Evolutionary conservation across 148 eudicot species (phyloP).

Genomic region (Nepenthes gracilis): DNA sequence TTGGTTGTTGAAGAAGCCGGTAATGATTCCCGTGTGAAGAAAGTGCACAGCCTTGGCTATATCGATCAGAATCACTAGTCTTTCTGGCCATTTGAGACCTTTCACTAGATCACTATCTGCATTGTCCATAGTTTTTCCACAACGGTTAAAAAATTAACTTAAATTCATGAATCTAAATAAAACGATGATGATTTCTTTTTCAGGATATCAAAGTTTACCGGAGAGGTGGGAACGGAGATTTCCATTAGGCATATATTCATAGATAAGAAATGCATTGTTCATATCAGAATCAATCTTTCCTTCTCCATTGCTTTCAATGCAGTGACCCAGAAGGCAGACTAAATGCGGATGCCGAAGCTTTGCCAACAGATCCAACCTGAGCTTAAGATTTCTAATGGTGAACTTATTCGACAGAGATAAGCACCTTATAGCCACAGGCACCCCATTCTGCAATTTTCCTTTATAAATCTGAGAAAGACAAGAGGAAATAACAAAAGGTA

Average conservation of each 20-base stretch:
- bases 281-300: constrained; percentile 18
- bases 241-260: constrained; percentile 52
- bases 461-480: constrained; percentile 31
- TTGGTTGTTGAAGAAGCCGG: constrained; percentile 60
- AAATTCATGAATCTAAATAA: background rate
- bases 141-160: background rate
- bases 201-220: constrained; percentile 24
- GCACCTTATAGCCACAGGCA: constrained; percentile 49
- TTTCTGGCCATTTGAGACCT: constrained; percentile 53
- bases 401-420: constrained; percentile 36
- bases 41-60: constrained; percentile 74
- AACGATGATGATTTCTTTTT: background rate
- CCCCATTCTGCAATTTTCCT: constrained; percentile 55
- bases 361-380: constrained; percentile 58
- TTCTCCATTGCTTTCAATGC: constrained; percentile 30
- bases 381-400: constrained; percentile 48
- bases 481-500: background rate
- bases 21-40: constrained; percentile 68
- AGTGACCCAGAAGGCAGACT: constrained; percentile 61
- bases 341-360: constrained; percentile 57
- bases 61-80: constrained; percentile 45
- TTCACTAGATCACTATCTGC: constrained; percentile 25
- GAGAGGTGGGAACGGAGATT: constrained; percentile 34
- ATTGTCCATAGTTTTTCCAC: background rate
- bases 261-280: constrained; percentile 50